Base-by-base conservation (phyloP, 2,329 filamentous ascomycete species). In the Xylaria hypoxylon region DNA sequence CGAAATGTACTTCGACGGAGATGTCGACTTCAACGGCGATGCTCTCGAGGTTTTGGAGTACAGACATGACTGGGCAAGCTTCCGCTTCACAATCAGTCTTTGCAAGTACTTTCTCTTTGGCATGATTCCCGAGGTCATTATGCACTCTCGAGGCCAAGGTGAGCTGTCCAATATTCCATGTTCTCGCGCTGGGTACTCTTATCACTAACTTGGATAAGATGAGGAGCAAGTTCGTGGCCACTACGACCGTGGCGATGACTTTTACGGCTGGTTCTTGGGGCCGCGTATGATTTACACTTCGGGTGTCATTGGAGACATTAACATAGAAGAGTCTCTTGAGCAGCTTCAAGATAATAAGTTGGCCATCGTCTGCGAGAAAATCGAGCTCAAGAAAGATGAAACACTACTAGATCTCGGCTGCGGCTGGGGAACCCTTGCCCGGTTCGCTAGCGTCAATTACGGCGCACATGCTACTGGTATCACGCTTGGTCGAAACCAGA, bases 201-300 rank as follows among this genome's bases (percentile, higher is more conserved):
- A 51, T 53, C 42, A 24, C 70, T 74, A 65, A 72, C 67, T 8
- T 42, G 13, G 10, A 48, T 51, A 40, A 93, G 95, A 98, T 74
- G 94, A 97, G 87, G 95, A 98, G 81, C 96, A 98, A 83, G 94
- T 98, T 64, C 93, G 94, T 78, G 93, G 94, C 80, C 94, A 97
- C 85, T 99, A 99, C 82, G 96, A 98, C 86, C 91, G 94, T 71
- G 96, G 96, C 77, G 94, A 99, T 79, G 96, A 98, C 82, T 97
- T 97, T 84, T 99, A 99, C 85, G 91, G 89, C 79, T 99, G 94
- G 94, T 98, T 98, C 87, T 88, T 98, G 70, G 96, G 96, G 68
- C 95, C 95, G 66, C 94, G 95, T 77, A 99, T 98, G 96, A 93
- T 98, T 82, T 98, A 98, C 85, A 99, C 96, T 58, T 96, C 93